Percentiles rank a stretch among this genome's conserved stretches.
Evolutionary conservation across 495 filamentous ascomycete genomes (phyloP).

Genomic region (Collariella sp.): DNA sequence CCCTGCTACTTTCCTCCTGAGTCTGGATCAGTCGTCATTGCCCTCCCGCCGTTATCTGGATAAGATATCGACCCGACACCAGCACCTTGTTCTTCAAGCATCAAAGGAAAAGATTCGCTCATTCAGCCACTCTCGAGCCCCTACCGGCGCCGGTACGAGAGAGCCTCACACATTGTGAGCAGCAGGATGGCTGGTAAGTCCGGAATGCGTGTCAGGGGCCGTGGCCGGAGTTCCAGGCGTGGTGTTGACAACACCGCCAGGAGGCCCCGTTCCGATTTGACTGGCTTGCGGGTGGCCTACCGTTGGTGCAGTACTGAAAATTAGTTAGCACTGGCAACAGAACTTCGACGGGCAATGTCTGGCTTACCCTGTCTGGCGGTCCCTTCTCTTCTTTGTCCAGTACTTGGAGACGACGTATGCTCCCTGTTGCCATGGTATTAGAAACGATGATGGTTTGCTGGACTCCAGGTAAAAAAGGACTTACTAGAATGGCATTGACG

Average conservation of each 20-base stretch:
- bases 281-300: not conserved
- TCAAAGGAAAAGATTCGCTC: no score
- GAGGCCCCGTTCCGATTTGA: not conserved
- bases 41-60: no score
- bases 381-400: not conserved
- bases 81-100: no score
- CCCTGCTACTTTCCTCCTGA: no score
- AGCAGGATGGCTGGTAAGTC: no score
- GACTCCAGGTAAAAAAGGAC: not conserved
- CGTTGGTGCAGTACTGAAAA: not conserved
- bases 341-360: not conserved
- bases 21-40: no score
- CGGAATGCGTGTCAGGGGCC: not conserved
- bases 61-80: no score
- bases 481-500: slow-evolving; percentile 18
- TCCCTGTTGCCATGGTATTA: not conserved
- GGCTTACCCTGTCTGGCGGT: not conserved
- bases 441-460: not conserved
- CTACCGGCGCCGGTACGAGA: no score
- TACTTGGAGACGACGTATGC: slow-evolving; percentile 1
- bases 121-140: no score
- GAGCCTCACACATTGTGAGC: no score
- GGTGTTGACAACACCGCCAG: not conserved
- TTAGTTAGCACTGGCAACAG: not conserved
- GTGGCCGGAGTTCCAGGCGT: not conserved